Conservation (phyloP, 2,329 filamentous ascomycete genomes). For the Simplicillium sp. region DNA sequence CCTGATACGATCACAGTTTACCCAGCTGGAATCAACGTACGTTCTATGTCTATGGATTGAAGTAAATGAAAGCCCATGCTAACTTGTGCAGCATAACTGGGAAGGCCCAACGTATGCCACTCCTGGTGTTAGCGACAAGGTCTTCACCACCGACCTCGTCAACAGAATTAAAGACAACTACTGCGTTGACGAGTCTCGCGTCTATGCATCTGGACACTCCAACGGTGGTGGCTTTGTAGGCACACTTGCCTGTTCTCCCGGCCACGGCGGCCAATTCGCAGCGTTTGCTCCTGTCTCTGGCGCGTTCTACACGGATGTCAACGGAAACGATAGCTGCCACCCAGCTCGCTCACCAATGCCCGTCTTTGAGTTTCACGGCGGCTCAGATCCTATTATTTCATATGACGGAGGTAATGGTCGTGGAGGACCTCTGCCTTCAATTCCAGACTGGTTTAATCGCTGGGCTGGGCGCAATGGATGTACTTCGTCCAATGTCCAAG, state of each 20-base stretch:
- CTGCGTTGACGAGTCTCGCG: conserved; percentile 27
- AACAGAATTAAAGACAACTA: conserved; percentile 23
- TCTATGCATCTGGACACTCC: conserved; percentile 33
- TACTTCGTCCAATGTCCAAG: neutral
- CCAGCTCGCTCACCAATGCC: conserved; percentile 31
- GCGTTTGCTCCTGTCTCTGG: conserved; percentile 32
- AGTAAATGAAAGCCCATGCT: neutral
- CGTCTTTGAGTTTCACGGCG: conserved; percentile 41
- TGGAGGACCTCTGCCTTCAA: conserved; percentile 31
- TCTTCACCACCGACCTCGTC: conserved; percentile 34
- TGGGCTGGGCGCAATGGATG: conserved; percentile 24
- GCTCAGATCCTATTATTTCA: conserved; percentile 31
- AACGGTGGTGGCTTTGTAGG: conserved; percentile 35
- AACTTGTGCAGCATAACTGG: conserved; percentile 24
- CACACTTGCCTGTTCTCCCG: conserved; percentile 28
- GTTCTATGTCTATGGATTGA: neutral
- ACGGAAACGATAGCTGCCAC: conserved; percentile 17
- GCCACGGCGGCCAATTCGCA: conserved; percentile 25
- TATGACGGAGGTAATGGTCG: conserved; percentile 31
- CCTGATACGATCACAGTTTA: conserved; percentile 29
- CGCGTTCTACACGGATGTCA: conserved; percentile 29
- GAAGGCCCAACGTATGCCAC: conserved; percentile 24
- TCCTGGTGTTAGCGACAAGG: conserved; percentile 23
- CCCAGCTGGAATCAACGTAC: conserved; percentile 30
- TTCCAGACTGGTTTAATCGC: conserved; percentile 26